Conservation (phyloP, 2,329 filamentous ascomycete genomes). For the Albifimbria verrucaria region DNA sequence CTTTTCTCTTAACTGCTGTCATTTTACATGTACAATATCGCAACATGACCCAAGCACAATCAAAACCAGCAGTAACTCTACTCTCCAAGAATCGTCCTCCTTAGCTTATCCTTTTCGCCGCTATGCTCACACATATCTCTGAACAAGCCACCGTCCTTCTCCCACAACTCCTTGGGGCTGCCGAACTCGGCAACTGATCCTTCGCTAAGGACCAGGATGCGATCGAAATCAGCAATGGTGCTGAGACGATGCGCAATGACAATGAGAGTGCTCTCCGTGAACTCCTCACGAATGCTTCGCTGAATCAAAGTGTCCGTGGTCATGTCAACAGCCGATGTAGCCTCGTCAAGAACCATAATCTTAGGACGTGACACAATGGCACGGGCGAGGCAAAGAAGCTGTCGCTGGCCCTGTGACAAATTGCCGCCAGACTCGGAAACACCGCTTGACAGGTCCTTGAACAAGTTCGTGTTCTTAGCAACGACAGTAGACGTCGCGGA, state of each 20-base stretch:
- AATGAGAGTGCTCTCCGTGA: conserved; percentile 63
- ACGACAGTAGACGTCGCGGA: conserved; percentile 29
- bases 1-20: no score
- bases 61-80: no score
- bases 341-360: conserved; percentile 78
- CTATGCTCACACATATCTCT: conserved; percentile 61
- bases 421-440: conserved; percentile 73
- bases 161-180: conserved; percentile 59
- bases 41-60: no score
- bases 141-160: conserved; percentile 50
- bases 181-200: conserved; percentile 67
- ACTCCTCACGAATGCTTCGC: conserved; percentile 68
- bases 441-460: conserved; percentile 57
- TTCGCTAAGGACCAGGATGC: conserved; percentile 68
- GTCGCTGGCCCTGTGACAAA: conserved; percentile 71
- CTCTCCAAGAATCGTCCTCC: conserved; percentile 38
- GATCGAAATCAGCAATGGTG: conserved; percentile 75
- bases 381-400: conserved; percentile 71
- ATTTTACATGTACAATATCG: no score
- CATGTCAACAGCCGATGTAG: conserved; percentile 77
- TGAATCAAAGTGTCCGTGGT: conserved; percentile 72
- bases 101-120: conserved; percentile 54
- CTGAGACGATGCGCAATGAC: conserved; percentile 75
- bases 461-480: conserved; percentile 60
- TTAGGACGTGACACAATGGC: conserved; percentile 70